A percentile compares a stretch with the other conserved stretches of the same genome.
Conservation (phyloP, 2,329 filamentous ascomycete species). For the Cryphonectria nitschkei region DNA sequence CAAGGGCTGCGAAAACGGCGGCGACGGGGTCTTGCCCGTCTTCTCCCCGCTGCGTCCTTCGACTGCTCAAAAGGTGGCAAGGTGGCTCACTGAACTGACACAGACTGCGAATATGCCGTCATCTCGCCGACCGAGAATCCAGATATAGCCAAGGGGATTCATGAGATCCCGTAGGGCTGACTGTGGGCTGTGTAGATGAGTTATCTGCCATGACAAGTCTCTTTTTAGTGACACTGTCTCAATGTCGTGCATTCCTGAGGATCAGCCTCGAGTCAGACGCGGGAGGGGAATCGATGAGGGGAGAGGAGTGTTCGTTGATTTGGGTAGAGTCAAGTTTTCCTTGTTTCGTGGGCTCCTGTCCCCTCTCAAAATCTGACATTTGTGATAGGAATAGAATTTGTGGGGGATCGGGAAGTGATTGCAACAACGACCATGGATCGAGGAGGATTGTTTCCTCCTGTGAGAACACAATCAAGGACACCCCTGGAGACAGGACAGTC, state of each 20-base stretch:
- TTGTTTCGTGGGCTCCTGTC: not conserved
- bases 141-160: not conserved
- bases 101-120: not conserved
- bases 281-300: not conserved
- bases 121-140: not conserved
- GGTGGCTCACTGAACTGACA: not conserved
- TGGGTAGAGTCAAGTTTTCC: not conserved
- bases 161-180: not conserved
- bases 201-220: not conserved
- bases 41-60: not conserved
- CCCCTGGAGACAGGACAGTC: not conserved
- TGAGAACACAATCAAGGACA: not conserved
- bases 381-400: constrained; percentile 1
- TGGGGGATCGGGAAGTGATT: not conserved
- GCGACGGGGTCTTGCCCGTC: too few species aligned
- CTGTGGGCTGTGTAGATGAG: not conserved
- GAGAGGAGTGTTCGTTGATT: not conserved
- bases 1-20: not conserved
- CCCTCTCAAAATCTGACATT: constrained; percentile 1
- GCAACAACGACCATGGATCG: not conserved
- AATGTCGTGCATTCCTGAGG: not conserved
- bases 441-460: not conserved
- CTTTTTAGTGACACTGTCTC: not conserved
- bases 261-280: not conserved
- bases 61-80: not conserved